These are phyloP conservation scores for Filobasidium wieringae DNA, from an alignment of 768 basidiomycete species.

Conservation along the genomic window DNA sequence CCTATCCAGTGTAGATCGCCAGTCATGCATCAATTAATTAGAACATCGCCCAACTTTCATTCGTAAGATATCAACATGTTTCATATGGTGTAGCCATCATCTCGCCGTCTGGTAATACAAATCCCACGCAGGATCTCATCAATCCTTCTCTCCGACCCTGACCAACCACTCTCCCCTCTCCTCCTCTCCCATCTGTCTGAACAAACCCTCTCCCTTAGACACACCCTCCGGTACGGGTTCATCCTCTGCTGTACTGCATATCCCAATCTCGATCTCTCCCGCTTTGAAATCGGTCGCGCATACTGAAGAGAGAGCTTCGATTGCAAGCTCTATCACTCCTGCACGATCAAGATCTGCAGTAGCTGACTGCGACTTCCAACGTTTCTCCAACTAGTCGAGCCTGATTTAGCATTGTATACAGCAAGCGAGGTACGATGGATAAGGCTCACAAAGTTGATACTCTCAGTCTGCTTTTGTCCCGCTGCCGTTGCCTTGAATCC, in stretches of 20 bases:
- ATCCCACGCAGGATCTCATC: neutral
- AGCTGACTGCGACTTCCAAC: slow-evolving; percentile 85
- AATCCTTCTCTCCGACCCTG: slow-evolving; percentile 42
- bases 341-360: slow-evolving; percentile 61
- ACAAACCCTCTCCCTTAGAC: slow-evolving; percentile 26
- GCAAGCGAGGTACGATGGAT: neutral
- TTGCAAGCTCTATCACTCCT: slow-evolving; percentile 89
- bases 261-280: slow-evolving; percentile 89
- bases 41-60: too few relatives aligned
- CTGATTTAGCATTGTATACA: too few relatives aligned
- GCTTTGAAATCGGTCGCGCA: slow-evolving; percentile 94
- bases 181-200: slow-evolving; percentile 40
- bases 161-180: slow-evolving; percentile 40
- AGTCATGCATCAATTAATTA: too few relatives aligned
- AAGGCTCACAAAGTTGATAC: slow-evolving; percentile 64
- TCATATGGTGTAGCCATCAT: too few relatives aligned
- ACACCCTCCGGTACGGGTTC: slow-evolving; percentile 44
- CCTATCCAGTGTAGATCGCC: too few relatives aligned
- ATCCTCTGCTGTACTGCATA: slow-evolving; percentile 64
- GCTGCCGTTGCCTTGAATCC: slow-evolving; percentile 95
- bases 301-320: slow-evolving; percentile 85
- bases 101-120: too few relatives aligned
- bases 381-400: slow-evolving; percentile 86
- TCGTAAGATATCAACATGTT: too few relatives aligned
- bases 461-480: slow-evolving; percentile 89